Evolutionary conservation across 2,329 filamentous ascomycete species (phyloP).

Genomic region (Helicocarpus griseus): DNA sequence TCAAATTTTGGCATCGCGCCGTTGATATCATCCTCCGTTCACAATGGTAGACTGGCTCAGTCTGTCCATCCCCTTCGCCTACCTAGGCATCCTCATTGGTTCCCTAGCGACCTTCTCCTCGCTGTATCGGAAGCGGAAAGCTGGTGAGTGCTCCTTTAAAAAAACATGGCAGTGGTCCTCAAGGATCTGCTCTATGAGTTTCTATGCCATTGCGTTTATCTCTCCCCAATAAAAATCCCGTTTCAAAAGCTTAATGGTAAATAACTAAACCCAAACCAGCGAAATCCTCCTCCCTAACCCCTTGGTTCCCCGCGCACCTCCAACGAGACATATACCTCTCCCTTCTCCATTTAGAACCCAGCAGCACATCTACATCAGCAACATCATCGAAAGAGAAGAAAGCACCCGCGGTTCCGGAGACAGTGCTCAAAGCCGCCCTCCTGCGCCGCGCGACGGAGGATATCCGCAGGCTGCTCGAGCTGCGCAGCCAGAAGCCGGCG

Average conservation of each 20-base stretch:
- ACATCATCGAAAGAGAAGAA: conserved; percentile 53
- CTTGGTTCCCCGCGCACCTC: conserved; percentile 87
- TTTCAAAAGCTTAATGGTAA: not conserved
- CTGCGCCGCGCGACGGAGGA: conserved; percentile 85
- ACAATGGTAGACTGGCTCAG: conserved; percentile 65
- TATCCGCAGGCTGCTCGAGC: conserved; percentile 80
- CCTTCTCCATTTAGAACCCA: conserved; percentile 66
- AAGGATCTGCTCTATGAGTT: no score
- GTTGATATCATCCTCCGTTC: conserved; percentile 3
- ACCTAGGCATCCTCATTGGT: conserved; percentile 76
- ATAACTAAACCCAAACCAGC: conserved; percentile 37
- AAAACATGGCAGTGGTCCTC: no score
- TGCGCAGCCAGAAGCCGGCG: conserved; percentile 81
- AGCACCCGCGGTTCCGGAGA: conserved; percentile 63
- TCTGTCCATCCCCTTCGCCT: conserved; percentile 78
- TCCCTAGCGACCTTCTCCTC: conserved; percentile 86
- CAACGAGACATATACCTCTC: conserved; percentile 93
- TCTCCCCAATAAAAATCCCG: no score
- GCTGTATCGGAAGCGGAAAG: conserved; percentile 87
- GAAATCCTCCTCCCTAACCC: conserved; percentile 73
- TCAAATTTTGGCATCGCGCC: not conserved
- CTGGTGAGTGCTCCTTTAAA: no score
- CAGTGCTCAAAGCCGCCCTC: conserved; percentile 76
- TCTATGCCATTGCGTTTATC: no score
- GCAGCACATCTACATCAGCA: conserved; percentile 24